phyloP scores from a whole-genome alignment of 352 stramenopile genomes.

The Aphanomyces cochlioides region DNA sequence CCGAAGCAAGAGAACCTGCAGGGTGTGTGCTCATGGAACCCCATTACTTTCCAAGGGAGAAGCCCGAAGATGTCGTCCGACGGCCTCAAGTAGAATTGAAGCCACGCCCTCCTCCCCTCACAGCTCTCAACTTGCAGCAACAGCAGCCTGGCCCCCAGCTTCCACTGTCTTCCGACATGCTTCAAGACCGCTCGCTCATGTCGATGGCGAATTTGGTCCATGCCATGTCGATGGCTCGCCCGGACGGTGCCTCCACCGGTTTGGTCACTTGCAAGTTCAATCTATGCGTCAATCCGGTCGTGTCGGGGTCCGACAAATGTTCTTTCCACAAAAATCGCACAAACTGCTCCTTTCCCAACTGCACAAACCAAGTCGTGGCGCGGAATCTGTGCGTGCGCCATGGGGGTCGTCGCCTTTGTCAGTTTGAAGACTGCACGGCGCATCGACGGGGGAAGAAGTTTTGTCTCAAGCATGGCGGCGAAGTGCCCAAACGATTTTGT shows the following conservation, averaged over 20 bases:
- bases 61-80: not conserved
- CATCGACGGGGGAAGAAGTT: constrained; percentile 68
- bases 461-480: constrained; percentile 73
- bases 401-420: constrained; percentile 75
- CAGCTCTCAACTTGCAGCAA: not conserved
- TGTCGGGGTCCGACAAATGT: constrained; percentile 73
- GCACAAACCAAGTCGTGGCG: constrained; percentile 81
- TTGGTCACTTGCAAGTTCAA: constrained; percentile 57
- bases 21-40: not conserved
- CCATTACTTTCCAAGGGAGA: constrained; percentile 9
- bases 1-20: not conserved
- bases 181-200: constrained; percentile 16
- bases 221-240: not conserved
- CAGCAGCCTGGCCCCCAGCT: not conserved
- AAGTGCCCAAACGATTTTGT: constrained; percentile 80
- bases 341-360: constrained; percentile 74
- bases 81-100: constrained; percentile 7
- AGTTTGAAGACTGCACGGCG: constrained; percentile 65
- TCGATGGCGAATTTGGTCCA: constrained; percentile 16
- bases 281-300: constrained; percentile 66
- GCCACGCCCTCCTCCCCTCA: not conserved
- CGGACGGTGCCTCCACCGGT: not conserved
- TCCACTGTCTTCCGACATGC: not conserved
- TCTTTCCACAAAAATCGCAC: constrained; percentile 80
- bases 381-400: constrained; percentile 78